These are phyloP conservation scores for Cocos nucifera DNA, from an alignment of 176 grass and related monocot species.

Conservation along the genomic window DNA sequence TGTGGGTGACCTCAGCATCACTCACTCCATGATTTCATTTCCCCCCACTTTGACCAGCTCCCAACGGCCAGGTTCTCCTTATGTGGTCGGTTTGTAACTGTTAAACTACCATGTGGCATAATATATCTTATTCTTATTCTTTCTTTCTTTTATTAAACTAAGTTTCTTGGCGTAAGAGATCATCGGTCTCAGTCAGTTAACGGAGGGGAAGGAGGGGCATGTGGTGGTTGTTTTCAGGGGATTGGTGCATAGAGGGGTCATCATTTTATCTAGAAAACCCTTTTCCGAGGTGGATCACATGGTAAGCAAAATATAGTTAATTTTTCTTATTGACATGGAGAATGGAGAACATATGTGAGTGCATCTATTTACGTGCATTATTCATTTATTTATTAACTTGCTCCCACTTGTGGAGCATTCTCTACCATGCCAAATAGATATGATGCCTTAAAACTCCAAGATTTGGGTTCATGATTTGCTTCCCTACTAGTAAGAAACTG, in stretches of 20 bases:
- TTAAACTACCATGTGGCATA: conserved; percentile 6
- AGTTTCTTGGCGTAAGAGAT: not conserved
- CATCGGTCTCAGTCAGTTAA: not conserved
- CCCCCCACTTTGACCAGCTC: not conserved
- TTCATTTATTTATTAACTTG: too few species aligned
- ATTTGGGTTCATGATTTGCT: too few species aligned
- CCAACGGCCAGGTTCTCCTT: not conserved
- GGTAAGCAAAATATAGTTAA: not conserved
- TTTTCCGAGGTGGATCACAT: not conserved
- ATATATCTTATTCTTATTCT: not conserved
- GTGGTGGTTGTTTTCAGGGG: too few species aligned
- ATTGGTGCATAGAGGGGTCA: not conserved
- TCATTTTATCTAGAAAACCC: not conserved
- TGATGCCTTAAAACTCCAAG: too few species aligned
- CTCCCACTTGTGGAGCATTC: too few species aligned
- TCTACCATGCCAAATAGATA: too few species aligned
- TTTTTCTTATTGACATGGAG: too few species aligned
- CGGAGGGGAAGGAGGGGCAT: too few species aligned
- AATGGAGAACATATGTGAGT: not conserved
- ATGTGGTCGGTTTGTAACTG: not conserved
- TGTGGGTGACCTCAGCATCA: too few species aligned
- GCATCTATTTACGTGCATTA: not conserved
- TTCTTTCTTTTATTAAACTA: not conserved
- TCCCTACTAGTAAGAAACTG: too few species aligned
- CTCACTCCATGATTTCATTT: too few species aligned